Conservation (phyloP, 768 basidiomycete species). For the Naematelia encephala region DNA sequence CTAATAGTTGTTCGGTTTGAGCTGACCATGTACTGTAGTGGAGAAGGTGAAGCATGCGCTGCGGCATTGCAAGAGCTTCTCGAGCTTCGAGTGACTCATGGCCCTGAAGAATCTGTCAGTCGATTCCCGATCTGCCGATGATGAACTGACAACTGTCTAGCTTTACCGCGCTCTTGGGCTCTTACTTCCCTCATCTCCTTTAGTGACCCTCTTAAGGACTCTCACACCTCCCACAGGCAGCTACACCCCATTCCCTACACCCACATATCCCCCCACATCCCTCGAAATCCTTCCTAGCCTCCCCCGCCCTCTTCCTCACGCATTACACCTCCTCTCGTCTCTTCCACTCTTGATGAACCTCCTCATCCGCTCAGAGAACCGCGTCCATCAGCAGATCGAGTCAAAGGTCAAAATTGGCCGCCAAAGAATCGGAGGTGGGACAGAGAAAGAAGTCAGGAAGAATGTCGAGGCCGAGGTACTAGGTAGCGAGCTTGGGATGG, state of each 20-base stretch:
- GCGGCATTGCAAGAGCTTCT: constrained; percentile 76
- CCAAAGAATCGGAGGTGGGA: constrained; percentile 62
- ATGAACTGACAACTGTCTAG: constrained; percentile 53
- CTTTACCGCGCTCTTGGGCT: constrained; percentile 64
- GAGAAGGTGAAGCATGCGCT: constrained; percentile 74
- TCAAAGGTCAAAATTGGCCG: constrained; percentile 71
- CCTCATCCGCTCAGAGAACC: constrained; percentile 47
- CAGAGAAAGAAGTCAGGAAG: constrained; percentile 43
- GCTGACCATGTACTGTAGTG: constrained; percentile 7
- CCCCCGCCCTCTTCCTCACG: constrained; percentile 57
- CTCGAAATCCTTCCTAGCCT: constrained; percentile 62
- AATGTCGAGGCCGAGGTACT: constrained; percentile 39
- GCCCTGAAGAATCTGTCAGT: constrained; percentile 60
- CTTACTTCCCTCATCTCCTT: constrained; percentile 69
- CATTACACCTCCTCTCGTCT: constrained; percentile 62
- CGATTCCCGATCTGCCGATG: background rate
- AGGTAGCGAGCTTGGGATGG: constrained; percentile 34
- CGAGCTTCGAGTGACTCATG: constrained; percentile 61
- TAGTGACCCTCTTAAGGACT: constrained; percentile 61
- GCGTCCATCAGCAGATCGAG: constrained; percentile 24
- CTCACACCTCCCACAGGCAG: constrained; percentile 62
- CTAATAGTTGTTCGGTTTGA: background rate
- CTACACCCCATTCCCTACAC: constrained; percentile 41
- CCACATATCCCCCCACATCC: constrained; percentile 35
- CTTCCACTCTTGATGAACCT: constrained; percentile 73